Evolutionary conservation across 352 stramenopile species (phyloP), one percentile per base, ranked within the genome.

Genomic region (Phytophthora lateralis): DNA sequence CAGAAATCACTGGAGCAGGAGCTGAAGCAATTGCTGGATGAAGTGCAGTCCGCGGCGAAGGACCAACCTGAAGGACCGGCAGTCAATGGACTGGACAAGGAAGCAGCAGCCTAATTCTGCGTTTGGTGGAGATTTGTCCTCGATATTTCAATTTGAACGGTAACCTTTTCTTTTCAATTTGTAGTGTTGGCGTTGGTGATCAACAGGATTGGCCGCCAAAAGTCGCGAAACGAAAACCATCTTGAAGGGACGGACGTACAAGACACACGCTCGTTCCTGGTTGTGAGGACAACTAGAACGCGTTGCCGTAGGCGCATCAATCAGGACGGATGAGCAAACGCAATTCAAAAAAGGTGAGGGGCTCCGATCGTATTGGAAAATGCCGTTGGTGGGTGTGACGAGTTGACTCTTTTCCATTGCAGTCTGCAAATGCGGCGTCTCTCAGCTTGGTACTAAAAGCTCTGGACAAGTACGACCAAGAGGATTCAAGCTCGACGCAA

Each of bases 381-480:
- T 39, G n/a, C 9, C 21, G 12, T 12, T 53, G 18, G 12, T 52
- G 30, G 17, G 3, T n/a, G 14, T 29, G 26, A 48, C 15, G n/a
- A 27, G n/a, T 54, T 63, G 48, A 42, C 42, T 52, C 27, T 45
- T 66, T 24, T 38, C 27, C 7, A 14, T 39, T 45, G 7, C 26
- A 69, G 43, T 39, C 45, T 52, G 46, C 43, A 66, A 73, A 74
- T 45, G 58, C 55, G 21, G 74, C 74, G n/a, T 88, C 81, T 45
- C 56, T 91, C 5, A 80, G 73, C 32, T 81, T 88, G 20, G 67
- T 90, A 21, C 69, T 81, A n/a, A 71, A 69, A 38, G 80, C 80
- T 26, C 69, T 93, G 26, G 71, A 84, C 62, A 81, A 83, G 38
- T 92, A 89, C 43, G 78, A 86, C 15, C 71, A 53, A 58, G 68